Evolutionary conservation across 129 eudicot genomes (phyloP), one percentile per base, ranked within the genome.

Genomic region (Flaveria trinervia): DNA sequence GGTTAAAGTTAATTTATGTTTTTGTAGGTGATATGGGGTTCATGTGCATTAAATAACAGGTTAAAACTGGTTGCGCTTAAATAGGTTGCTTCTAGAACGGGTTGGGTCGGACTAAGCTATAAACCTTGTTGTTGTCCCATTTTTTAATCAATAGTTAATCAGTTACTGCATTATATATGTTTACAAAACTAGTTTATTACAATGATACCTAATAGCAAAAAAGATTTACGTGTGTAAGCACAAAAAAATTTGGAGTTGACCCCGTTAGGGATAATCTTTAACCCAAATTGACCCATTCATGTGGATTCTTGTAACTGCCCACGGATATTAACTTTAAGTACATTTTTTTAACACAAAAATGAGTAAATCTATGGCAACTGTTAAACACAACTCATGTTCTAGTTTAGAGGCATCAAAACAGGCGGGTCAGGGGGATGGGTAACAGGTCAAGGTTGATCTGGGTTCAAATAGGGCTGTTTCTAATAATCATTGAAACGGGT

Each of bases 301-400:
- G 41, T 59, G 17, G 41, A 25, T 25, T 60, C 41, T 25, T 23
- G 41, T 3, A 9, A 3, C 1, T 60, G 65, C 23, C 14, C 7
- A 22, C 1, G 16, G 33, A 5, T 57, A 0, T 36, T 36, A 36
- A 36, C 41, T 57, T 28, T 22, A 57, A 2, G 65, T 20, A 9
- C 28, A 22, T 22, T 57, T 25, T 23, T 23, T 12, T 2, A 4
- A 25, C 10, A 48, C 14, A 66, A 51, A 39, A 71, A 44, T 61
- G 68, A 22, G 46, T 23, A 8, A 33, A 6, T 36, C 49, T 55
- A 44, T 30, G 5, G 17, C 23, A 15, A 28, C 5, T 20, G 46
- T 56, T 43, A 48, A 80, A 23, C 14, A 56, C 2, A 62, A 10
- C 51, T 74, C 28, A 44, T 80, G 17, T 46, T 52, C 66, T 74